A percentile compares a stretch with the other conserved stretches of the same genome.
Conservation (phyloP, 257 asterid species). For the Rehmannia glutinosa region DNA sequence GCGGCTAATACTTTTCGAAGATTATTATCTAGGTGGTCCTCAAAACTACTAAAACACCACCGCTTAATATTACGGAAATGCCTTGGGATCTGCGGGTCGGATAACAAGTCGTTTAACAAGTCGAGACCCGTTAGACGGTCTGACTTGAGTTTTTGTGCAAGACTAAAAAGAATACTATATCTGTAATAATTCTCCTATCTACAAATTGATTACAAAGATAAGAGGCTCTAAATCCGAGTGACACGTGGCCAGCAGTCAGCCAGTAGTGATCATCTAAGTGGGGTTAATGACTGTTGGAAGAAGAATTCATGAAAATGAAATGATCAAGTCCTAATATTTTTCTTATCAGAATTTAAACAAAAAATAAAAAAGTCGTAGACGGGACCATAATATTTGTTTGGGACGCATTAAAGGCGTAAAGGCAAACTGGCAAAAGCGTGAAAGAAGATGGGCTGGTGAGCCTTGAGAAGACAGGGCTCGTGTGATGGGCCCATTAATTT, state of each 20-base stretch:
- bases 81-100: too few species aligned
- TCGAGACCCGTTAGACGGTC: too few species aligned
- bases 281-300: not conserved
- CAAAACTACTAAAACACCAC: too few species aligned
- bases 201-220: not conserved
- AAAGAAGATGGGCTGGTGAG: slow-evolving; percentile 6
- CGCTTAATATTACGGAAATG: too few species aligned
- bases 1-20: too few species aligned
- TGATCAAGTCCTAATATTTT: not conserved
- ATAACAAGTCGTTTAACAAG: too few species aligned
- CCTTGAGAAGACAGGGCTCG: slow-evolving; percentile 31
- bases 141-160: too few species aligned
- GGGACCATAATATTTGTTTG: slow-evolving; percentile 19
- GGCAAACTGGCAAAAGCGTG: slow-evolving; percentile 14
- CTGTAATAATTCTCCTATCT: too few species aligned
- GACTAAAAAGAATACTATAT: too few species aligned
- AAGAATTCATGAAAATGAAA: slow-evolving; percentile 17
- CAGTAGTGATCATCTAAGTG: not conserved
- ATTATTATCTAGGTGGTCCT: too few species aligned
- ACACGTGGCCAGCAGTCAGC: slow-evolving; percentile 13
- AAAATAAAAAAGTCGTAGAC: too few species aligned
- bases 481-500: slow-evolving; percentile 35
- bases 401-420: slow-evolving; percentile 38
- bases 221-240: not conserved
- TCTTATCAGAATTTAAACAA: too few species aligned